Percentiles rank a stretch among this genome's conserved stretches.
These are phyloP conservation scores for Toxoplasma gondii DNA, from an alignment of 169 alveolate species.

Conservation along the genomic window DNA sequence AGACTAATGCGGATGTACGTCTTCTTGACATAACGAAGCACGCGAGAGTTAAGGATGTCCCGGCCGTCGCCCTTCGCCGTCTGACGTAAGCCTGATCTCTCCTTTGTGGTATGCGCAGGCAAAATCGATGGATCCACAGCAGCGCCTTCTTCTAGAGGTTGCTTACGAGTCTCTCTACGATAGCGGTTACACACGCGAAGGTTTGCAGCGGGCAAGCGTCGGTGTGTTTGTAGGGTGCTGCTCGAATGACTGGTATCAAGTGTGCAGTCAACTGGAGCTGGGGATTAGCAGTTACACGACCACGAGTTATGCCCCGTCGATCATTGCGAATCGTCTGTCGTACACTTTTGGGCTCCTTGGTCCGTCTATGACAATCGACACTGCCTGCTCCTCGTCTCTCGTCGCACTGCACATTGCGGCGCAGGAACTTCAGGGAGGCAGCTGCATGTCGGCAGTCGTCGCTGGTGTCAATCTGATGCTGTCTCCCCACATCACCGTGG, in stretches of 20 bases:
- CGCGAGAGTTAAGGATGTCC: not conserved
- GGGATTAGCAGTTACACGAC: conserved; percentile 76
- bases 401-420: conserved; percentile 83
- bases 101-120: conserved; percentile 66
- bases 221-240: conserved; percentile 84
- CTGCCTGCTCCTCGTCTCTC: conserved; percentile 87
- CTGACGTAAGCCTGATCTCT: not conserved
- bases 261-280: conserved; percentile 62
- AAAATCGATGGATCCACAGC: conserved; percentile 86
- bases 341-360: conserved; percentile 82
- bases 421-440: conserved; percentile 72
- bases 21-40: not conserved
- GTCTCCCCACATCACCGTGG: conserved; percentile 82
- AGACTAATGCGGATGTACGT: not conserved
- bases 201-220: conserved; percentile 64
- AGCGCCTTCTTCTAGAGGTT: conserved; percentile 79
- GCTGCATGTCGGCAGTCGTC: conserved; percentile 79
- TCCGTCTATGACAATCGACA: conserved; percentile 81
- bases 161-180: conserved; percentile 76
- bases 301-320: conserved; percentile 80
- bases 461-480: conserved; percentile 83
- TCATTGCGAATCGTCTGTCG: conserved; percentile 81
- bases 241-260: conserved; percentile 79
- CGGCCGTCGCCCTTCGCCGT: too few species aligned
- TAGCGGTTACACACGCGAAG: conserved; percentile 72